phyloP scores from a whole-genome alignment of 2,329 filamentous ascomycete genomes.

The Tothia fuscella region DNA sequence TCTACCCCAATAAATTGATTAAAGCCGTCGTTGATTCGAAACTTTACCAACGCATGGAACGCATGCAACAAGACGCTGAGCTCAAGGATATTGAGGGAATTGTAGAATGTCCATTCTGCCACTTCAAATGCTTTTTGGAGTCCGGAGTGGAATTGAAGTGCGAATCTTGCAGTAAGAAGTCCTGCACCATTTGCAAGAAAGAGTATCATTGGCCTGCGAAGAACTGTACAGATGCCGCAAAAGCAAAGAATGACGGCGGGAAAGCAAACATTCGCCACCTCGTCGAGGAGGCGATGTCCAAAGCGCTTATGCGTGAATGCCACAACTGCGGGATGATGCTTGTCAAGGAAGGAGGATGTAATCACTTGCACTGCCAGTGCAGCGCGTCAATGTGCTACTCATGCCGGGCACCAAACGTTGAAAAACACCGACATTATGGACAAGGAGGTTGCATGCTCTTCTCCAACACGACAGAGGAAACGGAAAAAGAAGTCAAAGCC shows the following conservation, averaged over 20 bases:
- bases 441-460: not conserved
- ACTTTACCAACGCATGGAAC: conserved; percentile 50
- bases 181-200: not conserved
- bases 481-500: conserved; percentile 49
- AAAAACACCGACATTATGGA: conserved; percentile 59
- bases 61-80: conserved; percentile 58
- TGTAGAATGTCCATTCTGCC: conserved; percentile 69
- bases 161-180: conserved; percentile 44
- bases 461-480: conserved; percentile 32
- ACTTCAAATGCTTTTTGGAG: conserved; percentile 56
- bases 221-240: not conserved
- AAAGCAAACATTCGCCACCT: conserved; percentile 48
- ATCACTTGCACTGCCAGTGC: conserved; percentile 67
- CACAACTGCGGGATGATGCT: conserved; percentile 61
- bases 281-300: conserved; percentile 77
- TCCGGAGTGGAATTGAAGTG: conserved; percentile 56
- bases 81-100: conserved; percentile 62
- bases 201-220: not conserved
- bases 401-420: conserved; percentile 24
- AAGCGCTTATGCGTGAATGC: conserved; percentile 64
- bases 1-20: conserved; percentile 46
- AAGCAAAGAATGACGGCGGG: conserved; percentile 1
- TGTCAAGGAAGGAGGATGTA: conserved; percentile 69
- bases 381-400: conserved; percentile 37
- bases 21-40: conserved; percentile 46